A percentile compares a stretch with the other conserved stretches of the same genome.
These are phyloP conservation scores for Starmerella ratchasimensis DNA, from an alignment of 805 yeast species.

Conservation along the genomic window DNA sequence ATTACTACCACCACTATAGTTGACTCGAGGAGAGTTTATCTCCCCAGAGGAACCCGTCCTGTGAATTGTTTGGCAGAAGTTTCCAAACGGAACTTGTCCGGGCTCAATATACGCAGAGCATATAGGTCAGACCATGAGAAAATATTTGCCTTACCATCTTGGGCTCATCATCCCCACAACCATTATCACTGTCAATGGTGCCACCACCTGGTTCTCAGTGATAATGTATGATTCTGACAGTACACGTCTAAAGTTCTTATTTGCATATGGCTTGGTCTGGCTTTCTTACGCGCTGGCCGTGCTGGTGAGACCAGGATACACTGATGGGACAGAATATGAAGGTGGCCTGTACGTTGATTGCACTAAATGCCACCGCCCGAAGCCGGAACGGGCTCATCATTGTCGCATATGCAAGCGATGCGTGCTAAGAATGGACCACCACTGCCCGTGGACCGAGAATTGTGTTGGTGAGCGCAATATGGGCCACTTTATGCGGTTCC, in stretches of 20 bases:
- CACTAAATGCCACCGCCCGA: constrained; percentile 19
- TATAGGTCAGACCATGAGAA: constrained; percentile 6
- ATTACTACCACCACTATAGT: too few relatives aligned
- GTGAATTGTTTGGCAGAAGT: background rate
- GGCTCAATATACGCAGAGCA: background rate
- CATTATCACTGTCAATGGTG: constrained; percentile 14
- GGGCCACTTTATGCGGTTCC: constrained; percentile 62
- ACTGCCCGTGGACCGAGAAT: constrained; percentile 83
- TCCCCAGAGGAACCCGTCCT: too few relatives aligned
- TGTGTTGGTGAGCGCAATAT: constrained; percentile 78
- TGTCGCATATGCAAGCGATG: constrained; percentile 30
- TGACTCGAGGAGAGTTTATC: too few relatives aligned
- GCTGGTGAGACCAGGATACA: constrained; percentile 44
- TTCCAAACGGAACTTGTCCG: background rate
- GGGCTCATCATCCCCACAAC: constrained; percentile 16
- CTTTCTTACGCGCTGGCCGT: constrained; percentile 62
- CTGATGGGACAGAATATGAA: constrained; percentile 1
- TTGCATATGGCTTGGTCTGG: constrained; percentile 43
- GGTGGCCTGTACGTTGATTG: constrained; percentile 16
- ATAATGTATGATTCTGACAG: constrained; percentile 8
- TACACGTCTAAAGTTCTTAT: constrained; percentile 5
- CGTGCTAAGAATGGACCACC: constrained; percentile 44
- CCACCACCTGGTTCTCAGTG: constrained; percentile 9
- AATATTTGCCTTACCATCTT: constrained; percentile 16
- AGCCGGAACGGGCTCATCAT: constrained; percentile 35